Conservation (phyloP, 1,284 basidiomycete species). For the Rhizopogon hawkerae region DNA sequence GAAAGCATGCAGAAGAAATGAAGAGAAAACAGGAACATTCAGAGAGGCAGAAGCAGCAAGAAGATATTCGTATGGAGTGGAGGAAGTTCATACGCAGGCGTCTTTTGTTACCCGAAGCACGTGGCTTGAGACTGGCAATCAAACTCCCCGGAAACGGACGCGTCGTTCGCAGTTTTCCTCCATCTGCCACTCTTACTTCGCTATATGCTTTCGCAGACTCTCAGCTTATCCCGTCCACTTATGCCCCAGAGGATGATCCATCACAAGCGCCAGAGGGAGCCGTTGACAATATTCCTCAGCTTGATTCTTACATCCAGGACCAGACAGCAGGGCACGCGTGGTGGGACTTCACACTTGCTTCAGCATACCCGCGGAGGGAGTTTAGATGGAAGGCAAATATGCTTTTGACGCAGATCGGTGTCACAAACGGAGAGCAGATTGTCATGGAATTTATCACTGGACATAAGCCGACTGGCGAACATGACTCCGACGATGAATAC, state of each 20-base stretch:
- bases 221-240: conserved; percentile 34
- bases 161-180: conserved; percentile 48
- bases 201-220: conserved; percentile 67
- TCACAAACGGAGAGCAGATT: conserved; percentile 61
- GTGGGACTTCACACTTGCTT: conserved; percentile 67
- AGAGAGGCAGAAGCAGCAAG: conserved; percentile 16
- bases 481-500: conserved; percentile 43
- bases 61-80: conserved; percentile 34
- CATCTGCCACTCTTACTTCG: conserved; percentile 44
- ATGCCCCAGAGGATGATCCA: conserved; percentile 36
- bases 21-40: conserved; percentile 25
- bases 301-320: conserved; percentile 34
- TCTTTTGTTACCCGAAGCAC: conserved; percentile 31
- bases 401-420: conserved; percentile 42
- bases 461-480: conserved; percentile 8
- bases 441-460: conserved; percentile 52
- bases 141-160: conserved; percentile 60
- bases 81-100: conserved; percentile 40
- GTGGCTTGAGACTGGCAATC: conserved; percentile 51
- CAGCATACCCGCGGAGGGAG: conserved; percentile 63
- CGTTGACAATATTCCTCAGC: conserved; percentile 29
- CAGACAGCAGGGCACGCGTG: conserved; percentile 34
- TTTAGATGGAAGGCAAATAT: conserved; percentile 43
- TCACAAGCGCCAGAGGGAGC: conserved; percentile 29
- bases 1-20: conserved; percentile 27